Evolutionary conservation across 2,329 filamentous ascomycete genomes (phyloP).

Genomic region (Trichophyton equinum): DNA sequence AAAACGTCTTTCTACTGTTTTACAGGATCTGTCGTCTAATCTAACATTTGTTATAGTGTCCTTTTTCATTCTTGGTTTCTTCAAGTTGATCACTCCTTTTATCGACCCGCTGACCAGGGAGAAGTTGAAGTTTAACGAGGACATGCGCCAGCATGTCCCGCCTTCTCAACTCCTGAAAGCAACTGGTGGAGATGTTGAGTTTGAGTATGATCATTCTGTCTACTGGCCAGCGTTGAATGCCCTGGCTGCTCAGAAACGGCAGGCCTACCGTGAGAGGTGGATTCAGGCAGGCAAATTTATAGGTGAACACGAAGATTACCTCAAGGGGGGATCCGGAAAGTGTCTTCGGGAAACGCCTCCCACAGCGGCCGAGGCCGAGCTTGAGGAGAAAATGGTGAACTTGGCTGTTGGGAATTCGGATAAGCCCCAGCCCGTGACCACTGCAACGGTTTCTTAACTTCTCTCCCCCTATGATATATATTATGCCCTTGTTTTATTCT

Average conservation of each 20-base stretch:
- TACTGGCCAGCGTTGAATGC: constrained; percentile 83
- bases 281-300: constrained; percentile 63
- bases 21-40: background rate
- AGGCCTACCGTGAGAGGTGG: constrained; percentile 59
- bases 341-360: constrained; percentile 25
- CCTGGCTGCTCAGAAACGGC: constrained; percentile 54
- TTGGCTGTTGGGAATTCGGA: constrained; percentile 9
- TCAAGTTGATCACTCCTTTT: constrained; percentile 90
- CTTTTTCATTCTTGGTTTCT: constrained; percentile 84
- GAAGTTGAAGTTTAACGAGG: constrained; percentile 97
- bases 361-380: background rate
- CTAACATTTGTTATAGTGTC: constrained; percentile 48
- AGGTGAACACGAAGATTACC: constrained; percentile 76
- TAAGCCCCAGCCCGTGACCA: background rate
- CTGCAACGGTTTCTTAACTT: background rate
- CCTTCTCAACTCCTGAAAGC: constrained; percentile 68
- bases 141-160: constrained; percentile 71
- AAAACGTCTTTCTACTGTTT: background rate
- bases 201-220: constrained; percentile 74
- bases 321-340: constrained; percentile 53
- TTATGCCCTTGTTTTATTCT: background rate
- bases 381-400: constrained; percentile 15
- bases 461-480: background rate
- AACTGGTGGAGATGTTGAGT: constrained; percentile 67
- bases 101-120: constrained; percentile 88